Base-by-base conservation (phyloP, 2,329 filamentous ascomycete genomes). In the Clarireedia homoeocarpa region DNA sequence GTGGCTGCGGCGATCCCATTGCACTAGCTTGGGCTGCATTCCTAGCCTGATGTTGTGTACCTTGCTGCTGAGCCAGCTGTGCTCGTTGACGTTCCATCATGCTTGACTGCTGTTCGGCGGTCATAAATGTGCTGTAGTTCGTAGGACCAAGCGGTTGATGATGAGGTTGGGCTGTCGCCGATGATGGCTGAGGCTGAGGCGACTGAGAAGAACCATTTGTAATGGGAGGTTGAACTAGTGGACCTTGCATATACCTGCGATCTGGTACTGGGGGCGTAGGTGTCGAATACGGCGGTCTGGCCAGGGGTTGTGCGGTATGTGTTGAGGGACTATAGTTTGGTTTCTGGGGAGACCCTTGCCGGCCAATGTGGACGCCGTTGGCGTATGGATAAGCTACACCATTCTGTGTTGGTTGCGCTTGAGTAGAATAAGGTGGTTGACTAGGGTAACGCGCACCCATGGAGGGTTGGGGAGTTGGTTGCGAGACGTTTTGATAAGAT, bases 21-120 rank as follows among this genome's bases (percentile, higher is more conserved):
- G 63, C 57, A 52, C 61, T 53, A 23, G 65, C 51, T 54, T 67
- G 67, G 12, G 66, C 63, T 24, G 62, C 62, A 55, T 57, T 64
- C 58, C 66, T 63, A 45, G 67, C 67, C 47, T 65, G 61, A 47
- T 67, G 62, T 42, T 69, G 67, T 14, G 61, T 55, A 14, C 51
- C 55, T 56, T 68, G 68, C 50, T 71, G 70, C 51, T 65, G 62
- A 17, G 67, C 68, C n/a, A 71, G 51, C 48, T 70, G 67, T 48
- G 66, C 69, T 30, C 68, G 63, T 55, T 71, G 69, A 27, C 68
- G 65, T 36, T 72, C 70, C 60, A 72, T 65, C 61, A 73, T 67
- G 44, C 59, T 63, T 24, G 66, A 61, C 48, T 72, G 70, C 53
- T 72, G 61, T 53, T 66, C 66, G 17, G 61, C 58, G 17, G 65